Evolutionary conservation across 768 basidiomycete species (phyloP).

Genomic region (Tulasnella sp.): DNA sequence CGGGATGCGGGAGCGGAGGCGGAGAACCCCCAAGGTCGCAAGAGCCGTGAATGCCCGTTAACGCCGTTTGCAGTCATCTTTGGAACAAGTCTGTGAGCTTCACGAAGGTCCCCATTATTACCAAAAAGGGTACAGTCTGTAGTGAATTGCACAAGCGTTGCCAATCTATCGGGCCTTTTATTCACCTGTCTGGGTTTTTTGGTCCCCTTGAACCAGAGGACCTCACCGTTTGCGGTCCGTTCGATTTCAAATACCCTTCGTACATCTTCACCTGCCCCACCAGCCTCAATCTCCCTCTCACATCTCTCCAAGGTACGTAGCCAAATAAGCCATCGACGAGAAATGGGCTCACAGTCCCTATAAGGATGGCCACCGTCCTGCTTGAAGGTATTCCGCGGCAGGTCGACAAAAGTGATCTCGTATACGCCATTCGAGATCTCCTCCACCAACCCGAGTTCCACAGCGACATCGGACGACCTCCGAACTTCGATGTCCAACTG

Average conservation of each 20-base stretch:
- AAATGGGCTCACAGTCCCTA: not conserved
- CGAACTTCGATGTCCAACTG: slow-evolving; percentile 5
- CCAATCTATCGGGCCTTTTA: not conserved
- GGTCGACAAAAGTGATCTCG: not conserved
- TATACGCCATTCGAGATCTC: not conserved
- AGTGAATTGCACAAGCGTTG: not conserved
- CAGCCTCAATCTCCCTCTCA: not conserved
- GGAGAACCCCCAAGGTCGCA: too few relatives aligned
- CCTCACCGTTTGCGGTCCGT: too few relatives aligned
- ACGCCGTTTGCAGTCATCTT: not conserved
- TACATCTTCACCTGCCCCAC: not conserved
- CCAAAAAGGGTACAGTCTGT: not conserved
- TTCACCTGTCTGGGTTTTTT: not conserved
- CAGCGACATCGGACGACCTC: not conserved
- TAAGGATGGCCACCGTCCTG: not conserved
- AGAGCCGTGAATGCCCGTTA: not conserved
- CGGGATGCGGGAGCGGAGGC: too few relatives aligned
- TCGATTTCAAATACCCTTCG: not conserved
- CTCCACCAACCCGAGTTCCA: not conserved
- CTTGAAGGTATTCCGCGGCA: not conserved
- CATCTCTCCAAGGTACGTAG: not conserved
- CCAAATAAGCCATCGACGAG: not conserved
- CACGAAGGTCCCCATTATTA: not conserved
- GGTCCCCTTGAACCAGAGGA: too few relatives aligned
- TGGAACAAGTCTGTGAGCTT: not conserved